Base-by-base conservation (phyloP, 202 grass and related monocot species). In the Cymbopogon flexuosus region DNA sequence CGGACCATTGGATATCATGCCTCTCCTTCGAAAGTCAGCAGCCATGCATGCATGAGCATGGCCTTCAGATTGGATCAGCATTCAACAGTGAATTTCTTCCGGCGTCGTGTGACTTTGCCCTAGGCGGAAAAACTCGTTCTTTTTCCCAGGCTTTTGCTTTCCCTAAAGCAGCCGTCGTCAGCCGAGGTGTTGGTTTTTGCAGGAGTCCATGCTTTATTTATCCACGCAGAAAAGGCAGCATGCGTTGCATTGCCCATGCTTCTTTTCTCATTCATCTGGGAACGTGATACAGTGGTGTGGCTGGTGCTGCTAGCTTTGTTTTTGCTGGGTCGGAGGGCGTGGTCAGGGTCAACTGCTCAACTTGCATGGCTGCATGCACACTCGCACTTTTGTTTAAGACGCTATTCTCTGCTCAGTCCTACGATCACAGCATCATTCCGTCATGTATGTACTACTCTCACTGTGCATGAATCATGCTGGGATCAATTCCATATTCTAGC, bases 131-230 rank as follows among this genome's bases (percentile, higher is more conserved):
- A 22, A 30, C 0, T 10, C 0, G 12, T 13, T 41, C 24, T 77
- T 70, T 30, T 30, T 27, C 4, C 6, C 65, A 7, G 27, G 47
- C 66, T 73, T 87, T 83, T 83, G 73, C 79, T 78, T 87, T 83
- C n/a, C n/a, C 65, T 78, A 78, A 78, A 87, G 23, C 46, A 49
- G 46, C 13, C 46, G 46, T 15, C 10, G 43, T 15, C 10, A 16
- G 19, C 10, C 35, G 73, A 56, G 10, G 2, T 39, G 36, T 7
- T 39, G 6, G 0, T 39, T 39, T 7, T 6, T 36, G 35, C 35
- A 36, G 4, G 35, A 39, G 6, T 7, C 7, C 36, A 39, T 39
- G 6, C 36, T 39, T 8, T 39, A 5, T 39, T 8, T 39, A 1
- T 39, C 36, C 36, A 2, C 1, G 36, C 1, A 84, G 8, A 76